Evolutionary conservation across 495 filamentous ascomycete genomes (phyloP), one percentile per base, ranked within the genome.

Genomic region (Ramalina intermedia): DNA sequence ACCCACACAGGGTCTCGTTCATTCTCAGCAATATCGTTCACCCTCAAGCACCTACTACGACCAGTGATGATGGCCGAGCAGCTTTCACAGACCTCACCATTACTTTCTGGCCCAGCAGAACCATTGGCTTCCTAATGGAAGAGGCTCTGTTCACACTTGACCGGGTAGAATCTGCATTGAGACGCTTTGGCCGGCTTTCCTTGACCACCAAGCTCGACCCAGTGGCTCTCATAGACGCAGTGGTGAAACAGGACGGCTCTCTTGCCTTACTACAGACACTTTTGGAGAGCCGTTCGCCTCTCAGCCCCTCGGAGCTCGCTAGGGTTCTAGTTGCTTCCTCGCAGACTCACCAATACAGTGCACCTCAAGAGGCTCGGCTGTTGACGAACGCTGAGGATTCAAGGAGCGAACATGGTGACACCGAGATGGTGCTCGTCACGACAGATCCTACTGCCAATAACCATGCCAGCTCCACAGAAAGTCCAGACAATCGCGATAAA

Each of bases 121-220:
- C 63, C 51, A 79, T 54, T 50, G 68, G 71, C 16, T 85, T 82
- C 67, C 69, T 88, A 1, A 68, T 79, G 16, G 63, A 72, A 29
- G 64, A 72, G 7, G 80, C 81, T n/a, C 72, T 84, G 48, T 51
- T 88, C 33, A 77, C 73, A 9, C 54, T 70, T 1, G 69, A 74
- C 12, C 82, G 81, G 42, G 63, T 86, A 36, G 78, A 78, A 50
- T 72, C 69, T 53, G 66, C 81, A 48, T 63, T 84, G 65, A 62
- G 68, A 64, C 63, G 68, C 51, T 36, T 73, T 72, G 53, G 68
- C 68, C 0, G 58, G 35, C 49, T 75, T 23, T 61, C 64, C 21
- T 40, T 56, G 0, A 49, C 21, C 21, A 37, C 41, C 18, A 37
- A 42, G 17, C 55, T 79, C 13, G 65, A 79, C 4, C 70, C 74